These are phyloP conservation scores for Penicillium sp. DNA, from an alignment of 2,329 filamentous ascomycete genomes.

Conservation along the genomic window DNA sequence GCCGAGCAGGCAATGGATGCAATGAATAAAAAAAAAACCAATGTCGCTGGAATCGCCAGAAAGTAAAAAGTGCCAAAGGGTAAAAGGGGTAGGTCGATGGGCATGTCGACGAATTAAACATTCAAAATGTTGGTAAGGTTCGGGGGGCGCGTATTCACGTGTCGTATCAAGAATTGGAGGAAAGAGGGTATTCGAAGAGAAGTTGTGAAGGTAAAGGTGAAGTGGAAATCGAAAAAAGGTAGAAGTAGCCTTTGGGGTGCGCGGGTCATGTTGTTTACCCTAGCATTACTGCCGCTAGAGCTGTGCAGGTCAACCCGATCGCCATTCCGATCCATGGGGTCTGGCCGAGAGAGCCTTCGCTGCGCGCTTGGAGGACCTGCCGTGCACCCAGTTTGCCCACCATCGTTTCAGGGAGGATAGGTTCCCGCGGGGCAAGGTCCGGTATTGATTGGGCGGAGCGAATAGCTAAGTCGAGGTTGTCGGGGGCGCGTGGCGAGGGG, in stretches of 20 bases:
- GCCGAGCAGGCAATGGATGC: slow-evolving; percentile 21
- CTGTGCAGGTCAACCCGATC: slow-evolving; percentile 41
- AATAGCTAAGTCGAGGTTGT: slow-evolving; percentile 14
- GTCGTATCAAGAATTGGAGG: slow-evolving; percentile 12
- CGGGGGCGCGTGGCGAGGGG: slow-evolving; percentile 11
- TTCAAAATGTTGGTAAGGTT: slow-evolving; percentile 1
- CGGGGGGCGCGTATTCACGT: slow-evolving; percentile 17
- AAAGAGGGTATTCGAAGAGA: not conserved
- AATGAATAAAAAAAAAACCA: slow-evolving; percentile 13
- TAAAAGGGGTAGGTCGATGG: not conserved
- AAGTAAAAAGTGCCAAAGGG: not conserved
- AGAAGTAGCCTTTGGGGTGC: slow-evolving; percentile 6
- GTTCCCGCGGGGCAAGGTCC: slow-evolving; percentile 8
- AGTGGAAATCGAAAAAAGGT: slow-evolving; percentile 1
- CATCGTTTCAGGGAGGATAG: not conserved
- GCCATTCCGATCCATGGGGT: slow-evolving; percentile 45
- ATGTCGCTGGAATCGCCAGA: slow-evolving; percentile 22
- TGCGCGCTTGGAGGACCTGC: slow-evolving; percentile 34
- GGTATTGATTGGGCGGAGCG: slow-evolving; percentile 24
- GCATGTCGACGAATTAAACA: slow-evolving; percentile 7
- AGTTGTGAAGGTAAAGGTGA: not conserved
- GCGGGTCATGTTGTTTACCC: slow-evolving; percentile 23
- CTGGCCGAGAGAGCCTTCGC: slow-evolving; percentile 41
- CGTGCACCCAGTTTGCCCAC: slow-evolving; percentile 14
- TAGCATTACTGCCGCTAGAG: slow-evolving; percentile 40